Base-by-base conservation (phyloP, 805 yeast species). In the Spathaspora sp. region DNA sequence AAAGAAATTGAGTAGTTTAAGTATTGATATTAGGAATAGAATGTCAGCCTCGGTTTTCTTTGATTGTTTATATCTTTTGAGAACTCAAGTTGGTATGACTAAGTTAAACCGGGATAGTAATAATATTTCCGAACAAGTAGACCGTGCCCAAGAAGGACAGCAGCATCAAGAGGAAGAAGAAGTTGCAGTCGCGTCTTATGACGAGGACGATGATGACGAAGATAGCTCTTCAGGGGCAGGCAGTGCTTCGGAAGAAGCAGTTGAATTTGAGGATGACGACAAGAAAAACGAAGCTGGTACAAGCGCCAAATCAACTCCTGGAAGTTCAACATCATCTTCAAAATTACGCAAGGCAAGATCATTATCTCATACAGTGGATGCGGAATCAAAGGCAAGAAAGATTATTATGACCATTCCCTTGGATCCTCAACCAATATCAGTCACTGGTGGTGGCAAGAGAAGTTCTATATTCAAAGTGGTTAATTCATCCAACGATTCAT, bases 41-140 rank as follows among this genome's bases (percentile, higher is more conserved):
- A 87, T 90, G 96, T 81, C 96, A 8, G 97, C 96, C 0, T 86
- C 94, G 52, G 90, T 92, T 2, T 90, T 93, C 60, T 94, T 93
- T 67, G 99, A 94, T 68, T 86, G 93, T 60, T 71, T 93, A 47
- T 88, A 92, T 82, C 78, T 89, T 3, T 72, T 94, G 60, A 74
- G 97, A 58, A 93, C 89, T 58, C 87, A 89, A 65, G 89, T 90
- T 54, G 97, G 97, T 12, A 87, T 91, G 87, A 82, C 87, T 49
- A 84, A 84, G 54, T 62, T 72, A 56, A 75, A 82, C 47, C 55
- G 62, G 47, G 64, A 65, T 6, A 73, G 68, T 38, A 52, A 57
- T 32, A 51, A 58, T 4, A 49, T 40, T 26, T 47, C 44, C 51
- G 67, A 61, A 26, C 55, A 58, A 14, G 60, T 54, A 11, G 72